Percentiles rank a stretch among this genome's conserved stretches.
phyloP scores from a whole-genome alignment of 2,329 filamentous ascomycete species.

The Penicillium sumatraense region DNA sequence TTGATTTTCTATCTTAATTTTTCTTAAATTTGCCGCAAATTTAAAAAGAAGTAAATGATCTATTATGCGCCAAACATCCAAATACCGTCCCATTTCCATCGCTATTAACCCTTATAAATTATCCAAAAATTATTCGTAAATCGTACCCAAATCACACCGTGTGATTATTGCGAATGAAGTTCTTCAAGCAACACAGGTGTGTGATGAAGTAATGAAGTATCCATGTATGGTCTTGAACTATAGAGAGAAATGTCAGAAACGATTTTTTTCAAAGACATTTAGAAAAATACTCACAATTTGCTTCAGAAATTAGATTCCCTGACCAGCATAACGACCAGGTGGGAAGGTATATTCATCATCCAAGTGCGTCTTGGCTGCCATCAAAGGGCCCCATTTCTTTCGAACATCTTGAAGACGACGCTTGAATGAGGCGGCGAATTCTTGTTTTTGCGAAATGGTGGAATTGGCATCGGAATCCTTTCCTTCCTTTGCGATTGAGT shows the following conservation, averaged over 20 bases:
- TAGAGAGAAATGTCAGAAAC: no score
- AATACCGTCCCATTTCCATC: not conserved
- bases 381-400: constrained; percentile 21
- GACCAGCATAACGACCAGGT: constrained; percentile 13
- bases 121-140: not conserved
- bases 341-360: constrained; percentile 25
- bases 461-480: not conserved
- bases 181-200: not conserved
- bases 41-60: not conserved
- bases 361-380: constrained; percentile 24
- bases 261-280: no score
- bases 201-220: no score
- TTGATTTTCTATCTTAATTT: no score
- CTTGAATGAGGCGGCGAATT: not conserved
- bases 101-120: not conserved
- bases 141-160: no score
- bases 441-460: not conserved
- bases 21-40: no score
- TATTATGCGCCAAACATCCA: no score
- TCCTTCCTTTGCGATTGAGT: not conserved
- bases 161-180: no score
- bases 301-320: not conserved
- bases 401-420: not conserved
- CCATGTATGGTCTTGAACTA: no score
- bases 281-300: not conserved